Evolutionary conservation across 768 basidiomycete species (phyloP).

Genomic region (Suillus weaverae): DNA sequence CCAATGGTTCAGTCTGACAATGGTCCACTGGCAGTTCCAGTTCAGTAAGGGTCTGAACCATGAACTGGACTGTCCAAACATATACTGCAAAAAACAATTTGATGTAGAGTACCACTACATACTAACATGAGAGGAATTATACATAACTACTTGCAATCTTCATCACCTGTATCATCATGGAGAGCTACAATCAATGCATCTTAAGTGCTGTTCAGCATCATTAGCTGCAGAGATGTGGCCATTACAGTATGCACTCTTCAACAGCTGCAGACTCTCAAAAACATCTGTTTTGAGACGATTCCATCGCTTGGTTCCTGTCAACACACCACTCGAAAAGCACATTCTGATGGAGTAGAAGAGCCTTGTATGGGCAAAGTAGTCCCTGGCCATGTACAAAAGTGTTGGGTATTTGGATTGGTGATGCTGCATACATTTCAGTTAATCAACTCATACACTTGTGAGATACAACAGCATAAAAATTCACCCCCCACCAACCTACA

Average conservation of each 20-base stretch:
- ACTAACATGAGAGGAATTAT: too few relatives aligned
- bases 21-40: too few relatives aligned
- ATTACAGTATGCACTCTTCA: constrained; percentile 31
- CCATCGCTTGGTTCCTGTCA: constrained; percentile 21
- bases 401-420: constrained; percentile 19
- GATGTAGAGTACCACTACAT: too few relatives aligned
- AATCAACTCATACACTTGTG: constrained; percentile 2
- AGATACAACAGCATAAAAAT: constrained; percentile 5
- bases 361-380: constrained; percentile 28
- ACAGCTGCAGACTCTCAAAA: constrained; percentile 20
- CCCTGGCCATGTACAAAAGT: constrained; percentile 14
- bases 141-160: neutral
- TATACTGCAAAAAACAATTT: too few relatives aligned
- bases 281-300: constrained; percentile 22
- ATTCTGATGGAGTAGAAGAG: constrained; percentile 27
- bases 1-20: too few relatives aligned
- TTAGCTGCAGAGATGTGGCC: constrained; percentile 24
- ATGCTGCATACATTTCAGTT: constrained; percentile 14
- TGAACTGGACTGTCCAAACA: too few relatives aligned
- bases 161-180: too few relatives aligned
- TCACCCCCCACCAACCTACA: constrained; percentile 11
- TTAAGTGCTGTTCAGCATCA: constrained; percentile 8
- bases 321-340: constrained; percentile 31
- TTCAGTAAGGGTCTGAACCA: too few relatives aligned
- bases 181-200: too few relatives aligned